These are phyloP conservation scores for Apiospora pterosperma DNA, from an alignment of 2,329 filamentous ascomycete genomes.

Conservation along the genomic window DNA sequence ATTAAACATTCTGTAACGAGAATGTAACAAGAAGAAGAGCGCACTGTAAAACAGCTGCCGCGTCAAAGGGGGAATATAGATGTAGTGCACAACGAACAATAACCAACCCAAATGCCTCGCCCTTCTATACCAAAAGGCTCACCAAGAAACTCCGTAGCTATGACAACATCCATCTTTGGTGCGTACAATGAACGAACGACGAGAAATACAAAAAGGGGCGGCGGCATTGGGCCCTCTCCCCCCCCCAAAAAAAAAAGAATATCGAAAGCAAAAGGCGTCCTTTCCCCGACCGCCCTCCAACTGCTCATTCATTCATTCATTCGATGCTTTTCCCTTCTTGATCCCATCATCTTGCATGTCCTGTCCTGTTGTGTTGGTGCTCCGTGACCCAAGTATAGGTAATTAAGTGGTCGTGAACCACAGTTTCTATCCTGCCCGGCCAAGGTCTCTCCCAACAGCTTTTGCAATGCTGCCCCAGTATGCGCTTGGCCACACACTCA, in stretches of 20 bases:
- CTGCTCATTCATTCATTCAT: not conserved
- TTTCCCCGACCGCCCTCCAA: not conserved
- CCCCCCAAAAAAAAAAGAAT: not conserved
- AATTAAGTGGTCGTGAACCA: conserved; percentile 9
- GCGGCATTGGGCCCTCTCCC: not conserved
- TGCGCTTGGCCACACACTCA: conserved; percentile 55
- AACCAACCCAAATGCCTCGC: not conserved
- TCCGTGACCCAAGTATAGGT: conserved; percentile 9
- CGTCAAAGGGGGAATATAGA: conserved; percentile 4
- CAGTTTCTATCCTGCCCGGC: not conserved
- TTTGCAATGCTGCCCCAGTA: conserved; percentile 60
- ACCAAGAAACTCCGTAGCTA: conserved; percentile 11
- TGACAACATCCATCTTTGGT: not conserved
- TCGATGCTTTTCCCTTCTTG: not conserved
- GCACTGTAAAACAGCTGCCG: not conserved
- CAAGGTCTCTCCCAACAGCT: conserved; percentile 25
- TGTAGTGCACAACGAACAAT: not conserved
- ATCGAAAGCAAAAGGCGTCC: not conserved
- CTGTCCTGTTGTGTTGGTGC: not conserved
- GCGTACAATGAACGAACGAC: not conserved
- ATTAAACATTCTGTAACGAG: not conserved
- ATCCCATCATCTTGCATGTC: not conserved
- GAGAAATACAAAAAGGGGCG: conserved; percentile 4
- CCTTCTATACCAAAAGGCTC: not conserved
- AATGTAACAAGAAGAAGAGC: not conserved